Evolutionary conservation across 768 basidiomycete genomes (phyloP), one percentile per base, ranked within the genome.

Genomic region (Auriscalpium orientale): DNA sequence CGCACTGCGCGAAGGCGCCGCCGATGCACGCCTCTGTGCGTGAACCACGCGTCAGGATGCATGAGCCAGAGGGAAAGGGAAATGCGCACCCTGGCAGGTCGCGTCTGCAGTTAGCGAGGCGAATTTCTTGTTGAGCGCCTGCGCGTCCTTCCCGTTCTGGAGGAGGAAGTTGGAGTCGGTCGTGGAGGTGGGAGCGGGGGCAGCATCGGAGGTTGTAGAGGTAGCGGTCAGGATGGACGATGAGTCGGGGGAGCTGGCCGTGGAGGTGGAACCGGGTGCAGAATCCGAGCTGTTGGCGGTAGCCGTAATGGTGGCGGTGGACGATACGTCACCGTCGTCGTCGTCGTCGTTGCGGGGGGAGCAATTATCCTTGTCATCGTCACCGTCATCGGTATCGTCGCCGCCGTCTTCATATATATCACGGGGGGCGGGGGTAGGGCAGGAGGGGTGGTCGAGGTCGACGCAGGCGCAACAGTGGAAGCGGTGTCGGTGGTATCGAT

Each of bases 1-100:
- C 59, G 60, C 77, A 78, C 49, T 77, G 75, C 9, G 73, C 74
- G 53, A 76, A 75, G 1, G 61, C 53, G n/a, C 66, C 64, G 12
- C 61, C 36, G 21, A 77, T 64, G 56, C 76, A 77, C 4, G 71
- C 76, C 35, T 62, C 74, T 71, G 50, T 1, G 47, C 0, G 7
- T 22, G 4, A 7, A 18, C 51, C 60, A 36, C 54, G 46, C 33
- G 28, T 13, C 15, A 47, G 35, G 51, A 43, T 13, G n/a, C 4
- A 4, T 8, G 11, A 1, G 3, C 8, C 12, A 18, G 11, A 9
- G 21, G 9, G 6, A 15, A 7, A 8, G 2, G n/a, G 20, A 28
- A 16, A 15, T 15, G 58, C 65, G 36, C 56, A 71, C 70, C 66
- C 2, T 61, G 66, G 58, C 74, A 75, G 16, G 71, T n/a, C 53